phyloP scores from a whole-genome alignment of 768 basidiomycete genomes.

The Naganishia vaughanmartiniae region DNA sequence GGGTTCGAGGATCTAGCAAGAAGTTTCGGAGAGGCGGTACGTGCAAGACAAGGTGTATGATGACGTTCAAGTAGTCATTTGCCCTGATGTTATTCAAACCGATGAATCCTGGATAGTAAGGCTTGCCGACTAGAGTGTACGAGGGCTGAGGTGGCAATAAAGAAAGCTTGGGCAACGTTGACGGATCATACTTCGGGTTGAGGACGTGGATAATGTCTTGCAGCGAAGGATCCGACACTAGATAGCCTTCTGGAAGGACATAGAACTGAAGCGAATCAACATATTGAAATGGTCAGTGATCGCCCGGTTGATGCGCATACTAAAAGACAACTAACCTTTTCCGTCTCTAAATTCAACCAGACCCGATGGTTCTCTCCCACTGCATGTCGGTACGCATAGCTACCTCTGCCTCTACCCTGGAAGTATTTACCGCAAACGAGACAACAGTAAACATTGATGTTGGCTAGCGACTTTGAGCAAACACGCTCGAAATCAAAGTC shows the following conservation, averaged over 20 bases:
- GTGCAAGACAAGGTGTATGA: constrained; percentile 89
- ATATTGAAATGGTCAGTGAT: not conserved
- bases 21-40: constrained; percentile 84
- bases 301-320: not conserved
- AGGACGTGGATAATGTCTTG: constrained; percentile 92
- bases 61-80: constrained; percentile 96
- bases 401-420: constrained; percentile 88
- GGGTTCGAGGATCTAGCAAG: constrained; percentile 55
- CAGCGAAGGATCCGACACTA: constrained; percentile 90
- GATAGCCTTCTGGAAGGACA: constrained; percentile 94
- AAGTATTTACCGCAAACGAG: constrained; percentile 98
- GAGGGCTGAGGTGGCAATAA: constrained; percentile 61
- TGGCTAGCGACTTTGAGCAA: constrained; percentile 91
- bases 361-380: constrained; percentile 98
- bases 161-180: constrained; percentile 56
- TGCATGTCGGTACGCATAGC: constrained; percentile 93
- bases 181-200: constrained; percentile 77
- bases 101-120: constrained; percentile 89
- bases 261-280: constrained; percentile 68
- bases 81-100: constrained; percentile 96
- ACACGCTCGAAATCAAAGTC: constrained; percentile 99
- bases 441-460: constrained; percentile 97
- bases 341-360: constrained; percentile 90
- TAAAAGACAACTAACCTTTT: constrained; percentile 65
- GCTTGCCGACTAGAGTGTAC: constrained; percentile 75